Conservation (phyloP, 2,329 filamentous ascomycete genomes). For the Aspergillus transmontanensis region DNA sequence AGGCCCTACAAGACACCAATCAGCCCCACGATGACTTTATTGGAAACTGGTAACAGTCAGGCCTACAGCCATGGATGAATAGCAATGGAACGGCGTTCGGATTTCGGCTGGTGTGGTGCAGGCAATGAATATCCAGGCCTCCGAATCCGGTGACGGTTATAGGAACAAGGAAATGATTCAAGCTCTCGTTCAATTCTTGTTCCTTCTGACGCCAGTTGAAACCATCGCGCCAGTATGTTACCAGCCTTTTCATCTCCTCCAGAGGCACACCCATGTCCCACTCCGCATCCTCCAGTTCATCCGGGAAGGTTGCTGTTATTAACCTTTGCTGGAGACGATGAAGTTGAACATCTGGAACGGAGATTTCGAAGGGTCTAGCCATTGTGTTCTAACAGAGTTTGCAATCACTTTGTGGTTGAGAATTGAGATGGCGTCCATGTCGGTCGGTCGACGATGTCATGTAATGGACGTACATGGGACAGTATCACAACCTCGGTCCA, state of each 20-base stretch:
- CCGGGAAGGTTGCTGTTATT: constrained; percentile 55
- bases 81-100: constrained; percentile 63
- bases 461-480: background rate
- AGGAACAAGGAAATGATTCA: constrained; percentile 60
- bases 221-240: constrained; percentile 57
- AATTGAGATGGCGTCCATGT: background rate
- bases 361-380: constrained; percentile 49
- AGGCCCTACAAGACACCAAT: constrained; percentile 49
- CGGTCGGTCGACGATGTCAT: background rate
- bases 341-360: constrained; percentile 55
- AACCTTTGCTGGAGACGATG: constrained; percentile 61
- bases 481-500: constrained; percentile 5
- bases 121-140: constrained; percentile 63
- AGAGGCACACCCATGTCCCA: constrained; percentile 65
- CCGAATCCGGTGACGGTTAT: constrained; percentile 62
- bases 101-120: constrained; percentile 58
- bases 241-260: constrained; percentile 58
- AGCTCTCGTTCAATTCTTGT: constrained; percentile 56
- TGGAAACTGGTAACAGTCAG: background rate
- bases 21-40: background rate
- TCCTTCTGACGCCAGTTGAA: constrained; percentile 67
- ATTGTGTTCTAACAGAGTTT: background rate
- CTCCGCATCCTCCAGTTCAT: constrained; percentile 55
- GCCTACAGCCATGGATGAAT: constrained; percentile 66
- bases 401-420: background rate